Conservation (phyloP, 1,139 yeast species). For the Wickerhamomyces sp. region DNA sequence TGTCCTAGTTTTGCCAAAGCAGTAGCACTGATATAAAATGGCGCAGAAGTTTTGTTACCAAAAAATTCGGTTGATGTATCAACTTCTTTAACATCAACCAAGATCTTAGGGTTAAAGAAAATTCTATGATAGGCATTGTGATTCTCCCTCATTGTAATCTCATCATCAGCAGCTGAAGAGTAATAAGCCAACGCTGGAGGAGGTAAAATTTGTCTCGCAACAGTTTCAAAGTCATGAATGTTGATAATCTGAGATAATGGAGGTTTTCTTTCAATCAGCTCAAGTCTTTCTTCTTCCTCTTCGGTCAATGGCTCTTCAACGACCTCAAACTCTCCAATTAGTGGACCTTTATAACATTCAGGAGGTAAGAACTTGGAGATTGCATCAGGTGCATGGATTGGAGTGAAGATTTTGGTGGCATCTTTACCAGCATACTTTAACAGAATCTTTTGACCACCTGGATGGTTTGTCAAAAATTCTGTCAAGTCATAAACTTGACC, state of each 20-base stretch:
- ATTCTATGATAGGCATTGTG: slow-evolving; percentile 83
- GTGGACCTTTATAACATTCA: slow-evolving; percentile 42
- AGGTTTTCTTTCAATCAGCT: slow-evolving; percentile 46
- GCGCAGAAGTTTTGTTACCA: slow-evolving; percentile 51
- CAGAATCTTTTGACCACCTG: slow-evolving; percentile 81
- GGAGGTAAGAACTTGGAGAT: slow-evolving; percentile 47
- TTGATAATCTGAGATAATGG: slow-evolving; percentile 65
- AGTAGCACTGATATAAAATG: slow-evolving; percentile 75
- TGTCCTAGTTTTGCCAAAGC: slow-evolving; percentile 81
- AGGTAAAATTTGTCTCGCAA: slow-evolving; percentile 73
- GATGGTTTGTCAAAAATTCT: slow-evolving; percentile 72
- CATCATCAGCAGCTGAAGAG: slow-evolving; percentile 91
- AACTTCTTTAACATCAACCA: slow-evolving; percentile 60
- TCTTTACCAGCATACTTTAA: slow-evolving; percentile 83
- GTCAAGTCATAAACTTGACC: slow-evolving; percentile 84
- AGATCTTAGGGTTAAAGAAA: slow-evolving; percentile 75
- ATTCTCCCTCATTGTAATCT: slow-evolving; percentile 81
- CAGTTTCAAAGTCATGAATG: slow-evolving; percentile 73
- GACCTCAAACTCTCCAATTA: slow-evolving; percentile 33
- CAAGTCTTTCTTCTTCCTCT: slow-evolving; percentile 29
- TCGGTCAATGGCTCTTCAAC: slow-evolving; percentile 30
- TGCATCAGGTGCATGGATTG: slow-evolving; percentile 82
- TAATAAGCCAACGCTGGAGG: slow-evolving; percentile 89
- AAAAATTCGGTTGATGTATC: slow-evolving; percentile 51
- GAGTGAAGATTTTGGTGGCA: slow-evolving; percentile 81